Percentiles rank a stretch among this genome's conserved stretches.
phyloP scores from a whole-genome alignment of 2,329 filamentous ascomycete genomes.

The Diaporthe velutina region DNA sequence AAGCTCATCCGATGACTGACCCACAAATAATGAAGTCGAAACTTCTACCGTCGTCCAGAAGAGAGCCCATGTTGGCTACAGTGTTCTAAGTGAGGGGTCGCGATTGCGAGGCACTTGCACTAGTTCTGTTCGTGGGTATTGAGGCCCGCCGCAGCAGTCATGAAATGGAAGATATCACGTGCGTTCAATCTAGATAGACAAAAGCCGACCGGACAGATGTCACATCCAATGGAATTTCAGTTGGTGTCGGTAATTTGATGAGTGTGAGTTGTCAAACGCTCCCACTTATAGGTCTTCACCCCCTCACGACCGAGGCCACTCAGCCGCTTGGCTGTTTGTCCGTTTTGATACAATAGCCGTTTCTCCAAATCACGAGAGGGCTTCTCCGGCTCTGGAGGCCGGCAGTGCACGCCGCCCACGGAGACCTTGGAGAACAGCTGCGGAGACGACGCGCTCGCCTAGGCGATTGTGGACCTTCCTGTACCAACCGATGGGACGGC shows the following conservation, averaged over 20 bases:
- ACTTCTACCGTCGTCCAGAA: not conserved
- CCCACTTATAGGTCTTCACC: not conserved
- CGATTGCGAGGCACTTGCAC: conserved; percentile 5
- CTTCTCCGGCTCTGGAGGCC: not conserved
- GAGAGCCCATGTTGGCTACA: not conserved
- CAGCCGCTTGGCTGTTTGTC: conserved; percentile 2
- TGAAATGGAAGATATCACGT: not conserved
- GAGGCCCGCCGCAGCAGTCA: not conserved
- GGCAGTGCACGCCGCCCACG: not conserved
- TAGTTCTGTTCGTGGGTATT: not conserved
- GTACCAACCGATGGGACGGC: not conserved
- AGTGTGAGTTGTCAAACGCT: not conserved
- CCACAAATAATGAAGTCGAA: conserved; percentile 24
- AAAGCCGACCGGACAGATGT: not conserved
- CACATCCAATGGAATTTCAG: not conserved
- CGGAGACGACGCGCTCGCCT: not conserved
- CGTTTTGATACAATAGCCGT: not conserved
- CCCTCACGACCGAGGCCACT: not conserved
- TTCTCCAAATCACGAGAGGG: conserved; percentile 10
- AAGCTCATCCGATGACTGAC: not conserved
- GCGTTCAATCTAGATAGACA: not conserved
- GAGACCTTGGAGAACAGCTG: not conserved
- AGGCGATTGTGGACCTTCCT: not conserved
- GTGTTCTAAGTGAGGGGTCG: not conserved
- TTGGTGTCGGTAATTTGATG: not conserved